A percentile compares a stretch with the other conserved stretches of the same genome.
Evolutionary conservation across 352 stramenopile genomes (phyloP).

Genomic region (Globisporangium rhizosaccharum): DNA sequence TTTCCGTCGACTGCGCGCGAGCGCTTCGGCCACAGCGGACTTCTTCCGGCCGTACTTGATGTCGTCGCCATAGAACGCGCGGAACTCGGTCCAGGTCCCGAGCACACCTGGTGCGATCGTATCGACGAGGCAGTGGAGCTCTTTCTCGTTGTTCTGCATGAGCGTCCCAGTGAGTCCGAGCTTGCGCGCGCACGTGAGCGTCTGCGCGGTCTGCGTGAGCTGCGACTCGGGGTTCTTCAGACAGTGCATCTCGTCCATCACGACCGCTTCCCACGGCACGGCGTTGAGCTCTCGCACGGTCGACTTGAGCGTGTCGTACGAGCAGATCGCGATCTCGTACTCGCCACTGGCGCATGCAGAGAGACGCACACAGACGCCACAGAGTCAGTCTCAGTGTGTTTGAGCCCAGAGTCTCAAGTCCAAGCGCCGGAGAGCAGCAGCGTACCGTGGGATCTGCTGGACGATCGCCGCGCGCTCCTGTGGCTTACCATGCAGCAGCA

Average conservation of each 20-base stretch:
- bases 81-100: constrained; percentile 61
- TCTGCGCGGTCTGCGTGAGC: constrained; percentile 76
- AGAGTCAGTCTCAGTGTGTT: background rate
- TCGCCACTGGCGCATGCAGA: constrained; percentile 28
- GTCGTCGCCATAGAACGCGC: constrained; percentile 71
- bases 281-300: constrained; percentile 71
- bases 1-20: constrained; percentile 59
- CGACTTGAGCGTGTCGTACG: constrained; percentile 90
- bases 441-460: constrained; percentile 75
- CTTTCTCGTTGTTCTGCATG: constrained; percentile 86
- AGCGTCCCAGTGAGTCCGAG: constrained; percentile 88
- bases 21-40: constrained; percentile 51
- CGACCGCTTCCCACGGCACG: constrained; percentile 89
- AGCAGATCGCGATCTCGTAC: constrained; percentile 79
- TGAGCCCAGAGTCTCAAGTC: background rate
- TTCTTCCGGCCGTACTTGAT: constrained; percentile 85
- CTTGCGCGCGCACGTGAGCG: constrained; percentile 51
- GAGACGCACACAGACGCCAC: background rate
- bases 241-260: constrained; percentile 99
- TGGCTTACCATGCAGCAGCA: constrained; percentile 60
- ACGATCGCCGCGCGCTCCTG: constrained; percentile 50
- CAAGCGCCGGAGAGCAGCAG: constrained; percentile 14
- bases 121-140: constrained; percentile 72
- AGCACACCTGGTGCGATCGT: constrained; percentile 66
- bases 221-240: constrained; percentile 97